Evolutionary conservation across 805 yeast genomes (phyloP), one percentile per base, ranked within the genome.

Genomic region (Candida sonorensis): DNA sequence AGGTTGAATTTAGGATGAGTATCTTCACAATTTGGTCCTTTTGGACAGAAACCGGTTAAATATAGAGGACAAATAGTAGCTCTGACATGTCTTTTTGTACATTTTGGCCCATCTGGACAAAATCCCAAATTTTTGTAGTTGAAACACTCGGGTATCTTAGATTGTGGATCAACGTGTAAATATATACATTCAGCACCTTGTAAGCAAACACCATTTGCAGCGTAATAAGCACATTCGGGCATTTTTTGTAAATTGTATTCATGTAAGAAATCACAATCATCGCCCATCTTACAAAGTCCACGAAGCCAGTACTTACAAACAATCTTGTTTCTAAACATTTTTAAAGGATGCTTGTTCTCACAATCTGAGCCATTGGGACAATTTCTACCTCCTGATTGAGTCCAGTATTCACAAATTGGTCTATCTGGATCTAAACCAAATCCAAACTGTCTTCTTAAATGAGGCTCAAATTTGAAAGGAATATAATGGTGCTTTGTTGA

Each of bases 251-350:
- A 62, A 51, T 92, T 90, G 52, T 88, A 88, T 54, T 92, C 99
- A 59, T 92, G 99, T 27, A 92, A 61, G 50, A 85, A 92, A 63
- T 92, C 99, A 59, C 99, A 92, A 44, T 84, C 85, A 46, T 87
- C 95, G 31, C 94, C 94, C 65, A 90, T 90, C 61, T 92, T 92
- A 61, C 99, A 92, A 22, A 92, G 70, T 0, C 99, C 99, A 44
- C 97, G 73, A 22, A 92, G 72, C 99, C 98, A 92, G 64, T 92
- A 97, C 67, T 92, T 90, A 57, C 98, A 92, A 4, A 92, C 98
- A 33, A 92, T 85, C 55, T 81, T 80, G 55, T 80, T 80, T 33
- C 70, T 66, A 50, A 74, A 76, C 29, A 55, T 51, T 69, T 70
- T 32, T 73, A 77, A 31, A 75, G 72, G 21, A 59, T 90, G 97